phyloP scores from a whole-genome alignment of 805 yeast genomes.

The Candida bentonensis region DNA sequence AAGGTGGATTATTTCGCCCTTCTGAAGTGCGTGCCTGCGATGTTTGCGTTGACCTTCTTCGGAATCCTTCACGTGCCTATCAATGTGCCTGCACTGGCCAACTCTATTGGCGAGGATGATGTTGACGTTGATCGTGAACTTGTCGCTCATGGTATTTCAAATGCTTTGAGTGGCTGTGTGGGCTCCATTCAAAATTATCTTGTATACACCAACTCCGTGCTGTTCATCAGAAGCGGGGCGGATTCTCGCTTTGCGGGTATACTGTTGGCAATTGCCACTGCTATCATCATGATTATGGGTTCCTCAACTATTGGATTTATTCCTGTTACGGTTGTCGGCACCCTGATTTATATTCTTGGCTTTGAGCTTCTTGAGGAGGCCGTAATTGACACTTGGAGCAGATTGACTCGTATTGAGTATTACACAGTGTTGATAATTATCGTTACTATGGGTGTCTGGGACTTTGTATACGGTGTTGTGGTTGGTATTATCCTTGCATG shows the following conservation, averaged over 20 bases:
- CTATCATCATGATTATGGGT: conserved; percentile 69
- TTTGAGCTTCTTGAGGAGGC: conserved; percentile 84
- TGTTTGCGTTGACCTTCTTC: conserved; percentile 90
- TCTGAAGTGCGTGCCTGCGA: conserved; percentile 64
- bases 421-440: conserved; percentile 73
- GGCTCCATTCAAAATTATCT: conserved; percentile 92
- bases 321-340: conserved; percentile 92
- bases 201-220: conserved; percentile 85
- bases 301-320: conserved; percentile 88
- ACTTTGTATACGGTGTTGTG: conserved; percentile 83
- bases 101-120: conserved; percentile 62
- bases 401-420: conserved; percentile 65
- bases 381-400: conserved; percentile 68
- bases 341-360: conserved; percentile 79
- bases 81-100: conserved; percentile 94
- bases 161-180: conserved; percentile 62
- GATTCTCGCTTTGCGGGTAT: conserved; percentile 80
- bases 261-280: conserved; percentile 74
- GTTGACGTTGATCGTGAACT: conserved; percentile 86
- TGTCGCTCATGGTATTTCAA: conserved; percentile 89
- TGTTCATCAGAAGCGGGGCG: conserved; percentile 91
- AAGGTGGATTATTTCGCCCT: conserved; percentile 66
- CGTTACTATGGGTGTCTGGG: conserved; percentile 90
- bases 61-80: conserved; percentile 95
- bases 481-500: conserved; percentile 88